Conservation (phyloP, 495 filamentous ascomycete genomes). For the Podospora comata region DNA sequence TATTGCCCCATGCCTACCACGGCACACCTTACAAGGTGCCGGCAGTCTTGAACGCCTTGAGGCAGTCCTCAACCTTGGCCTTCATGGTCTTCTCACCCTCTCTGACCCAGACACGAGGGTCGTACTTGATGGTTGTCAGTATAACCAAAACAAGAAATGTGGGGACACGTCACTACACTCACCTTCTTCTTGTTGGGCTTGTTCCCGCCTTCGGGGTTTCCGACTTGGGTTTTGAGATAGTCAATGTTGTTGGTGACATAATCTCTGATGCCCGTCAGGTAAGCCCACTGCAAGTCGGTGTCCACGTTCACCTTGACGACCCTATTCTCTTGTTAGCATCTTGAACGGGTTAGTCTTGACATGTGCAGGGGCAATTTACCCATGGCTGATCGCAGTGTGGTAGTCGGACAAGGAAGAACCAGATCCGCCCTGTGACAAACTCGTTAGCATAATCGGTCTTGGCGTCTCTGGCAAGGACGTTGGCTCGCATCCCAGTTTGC, state of each 20-base stretch:
- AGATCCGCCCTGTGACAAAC: slow-evolving; percentile 60
- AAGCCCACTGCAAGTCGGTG: slow-evolving; percentile 84
- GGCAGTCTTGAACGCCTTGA: slow-evolving; percentile 89
- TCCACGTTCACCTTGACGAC: slow-evolving; percentile 97
- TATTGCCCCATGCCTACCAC: neutral
- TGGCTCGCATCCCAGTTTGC: too few species aligned
- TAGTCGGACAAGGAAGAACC: slow-evolving; percentile 88
- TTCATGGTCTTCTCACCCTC: slow-evolving; percentile 84
- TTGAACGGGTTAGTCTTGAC: neutral
- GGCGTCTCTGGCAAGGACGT: too few species aligned
- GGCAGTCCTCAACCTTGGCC: slow-evolving; percentile 70
- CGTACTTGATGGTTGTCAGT: slow-evolving; percentile 60
- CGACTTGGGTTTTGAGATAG: slow-evolving; percentile 78
- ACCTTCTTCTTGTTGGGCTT: slow-evolving; percentile 93
- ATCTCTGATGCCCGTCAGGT: slow-evolving; percentile 61
- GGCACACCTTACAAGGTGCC: slow-evolving; percentile 65
- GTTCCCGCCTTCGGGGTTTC: slow-evolving; percentile 91
- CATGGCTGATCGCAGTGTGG: slow-evolving; percentile 69
- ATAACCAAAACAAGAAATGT: neutral
- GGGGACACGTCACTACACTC: neutral
- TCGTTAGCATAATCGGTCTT: too few species aligned
- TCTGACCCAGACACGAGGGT: slow-evolving; percentile 38
- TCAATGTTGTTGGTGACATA: slow-evolving; percentile 94
- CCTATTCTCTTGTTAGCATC: slow-evolving; percentile 50
- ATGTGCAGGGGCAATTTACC: neutral